Evolutionary conservation across 1,284 basidiomycete species (phyloP).

Genomic region (Puccinia triticina): DNA sequence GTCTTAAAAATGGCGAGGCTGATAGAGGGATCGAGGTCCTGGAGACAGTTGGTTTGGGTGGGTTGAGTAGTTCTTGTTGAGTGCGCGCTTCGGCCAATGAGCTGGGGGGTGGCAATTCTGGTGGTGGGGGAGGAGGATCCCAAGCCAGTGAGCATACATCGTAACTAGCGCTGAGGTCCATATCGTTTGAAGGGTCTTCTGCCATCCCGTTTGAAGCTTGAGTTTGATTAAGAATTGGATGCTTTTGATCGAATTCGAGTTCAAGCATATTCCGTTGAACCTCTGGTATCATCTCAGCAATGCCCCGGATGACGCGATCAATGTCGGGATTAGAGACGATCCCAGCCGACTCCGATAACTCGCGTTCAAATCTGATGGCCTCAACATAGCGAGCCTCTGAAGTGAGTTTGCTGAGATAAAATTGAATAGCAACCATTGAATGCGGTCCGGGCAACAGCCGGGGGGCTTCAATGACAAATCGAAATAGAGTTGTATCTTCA

Average conservation of each 20-base stretch:
- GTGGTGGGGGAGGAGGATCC: slow-evolving; percentile 36
- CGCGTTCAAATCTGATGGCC: slow-evolving; percentile 46
- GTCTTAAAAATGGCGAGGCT: slow-evolving; percentile 40
- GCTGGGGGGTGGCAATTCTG: slow-evolving; percentile 25
- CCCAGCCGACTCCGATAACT: neutral
- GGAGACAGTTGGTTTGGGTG: slow-evolving; percentile 6
- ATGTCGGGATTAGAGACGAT: slow-evolving; percentile 30
- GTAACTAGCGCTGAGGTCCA: slow-evolving; percentile 33
- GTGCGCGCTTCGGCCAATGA: slow-evolving; percentile 34
- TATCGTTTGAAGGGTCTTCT: slow-evolving; percentile 9
- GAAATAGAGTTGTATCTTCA: slow-evolving; percentile 28
- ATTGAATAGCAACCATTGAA: slow-evolving; percentile 38
- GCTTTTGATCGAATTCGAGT: slow-evolving; percentile 43
- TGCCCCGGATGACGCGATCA: slow-evolving; percentile 37
- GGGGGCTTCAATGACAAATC: slow-evolving; percentile 22
- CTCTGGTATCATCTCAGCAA: slow-evolving; percentile 36
- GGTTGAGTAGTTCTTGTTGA: slow-evolving; percentile 39
- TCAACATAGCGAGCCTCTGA: slow-evolving; percentile 42
- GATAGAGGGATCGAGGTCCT: slow-evolving; percentile 29
- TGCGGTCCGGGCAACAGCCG: slow-evolving; percentile 7
- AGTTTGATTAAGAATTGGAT: slow-evolving; percentile 31
- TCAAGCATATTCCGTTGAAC: slow-evolving; percentile 43
- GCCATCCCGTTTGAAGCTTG: neutral
- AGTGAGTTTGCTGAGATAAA: slow-evolving; percentile 42
- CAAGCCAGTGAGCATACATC: slow-evolving; percentile 44